Evolutionary conservation across 2,329 filamentous ascomycete genomes (phyloP).

Genomic region (Thielaviopsis populi): DNA sequence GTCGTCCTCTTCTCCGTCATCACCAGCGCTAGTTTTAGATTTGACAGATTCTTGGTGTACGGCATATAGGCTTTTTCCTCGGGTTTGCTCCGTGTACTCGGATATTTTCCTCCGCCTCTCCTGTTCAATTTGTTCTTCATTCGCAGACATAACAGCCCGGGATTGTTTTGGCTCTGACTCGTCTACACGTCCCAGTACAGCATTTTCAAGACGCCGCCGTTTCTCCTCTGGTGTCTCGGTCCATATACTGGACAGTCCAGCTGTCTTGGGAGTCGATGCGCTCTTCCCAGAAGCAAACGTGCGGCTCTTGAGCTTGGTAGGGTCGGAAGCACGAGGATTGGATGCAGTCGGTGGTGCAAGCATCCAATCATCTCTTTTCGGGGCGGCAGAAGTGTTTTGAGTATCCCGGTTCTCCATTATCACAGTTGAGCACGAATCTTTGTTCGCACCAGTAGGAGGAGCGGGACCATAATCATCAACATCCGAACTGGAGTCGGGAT

Average conservation of each 20-base stretch:
- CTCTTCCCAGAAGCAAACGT: constrained; percentile 60
- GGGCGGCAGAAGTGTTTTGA: constrained; percentile 26
- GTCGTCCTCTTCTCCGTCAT: constrained; percentile 60
- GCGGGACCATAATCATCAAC: constrained; percentile 46
- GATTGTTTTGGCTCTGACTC: constrained; percentile 23
- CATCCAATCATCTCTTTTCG: constrained; percentile 71
- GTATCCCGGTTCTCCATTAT: constrained; percentile 21
- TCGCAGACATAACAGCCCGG: constrained; percentile 19
- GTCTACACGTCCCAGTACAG: constrained; percentile 58
- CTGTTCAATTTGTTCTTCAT: constrained; percentile 41
- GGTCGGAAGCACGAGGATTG: constrained; percentile 51
- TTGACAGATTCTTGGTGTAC: constrained; percentile 32
- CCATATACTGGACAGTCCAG: constrained; percentile 56
- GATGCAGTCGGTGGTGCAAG: constrained; percentile 47
- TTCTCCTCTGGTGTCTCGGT: constrained; percentile 86
- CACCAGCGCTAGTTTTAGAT: constrained; percentile 6
- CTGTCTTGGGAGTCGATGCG: constrained; percentile 19
- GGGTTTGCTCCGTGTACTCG: constrained; percentile 36
- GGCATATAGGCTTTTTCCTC: constrained; percentile 45
- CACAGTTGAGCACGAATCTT: constrained; percentile 31
- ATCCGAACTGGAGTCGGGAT: constrained; percentile 27
- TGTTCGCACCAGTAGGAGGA: constrained; percentile 40
- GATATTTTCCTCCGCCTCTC: constrained; percentile 35
- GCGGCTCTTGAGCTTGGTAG: constrained; percentile 65
- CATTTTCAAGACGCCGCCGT: constrained; percentile 60